Conservation (phyloP, 129 eudicot species). For the Gnaphalium uliginosum region DNA sequence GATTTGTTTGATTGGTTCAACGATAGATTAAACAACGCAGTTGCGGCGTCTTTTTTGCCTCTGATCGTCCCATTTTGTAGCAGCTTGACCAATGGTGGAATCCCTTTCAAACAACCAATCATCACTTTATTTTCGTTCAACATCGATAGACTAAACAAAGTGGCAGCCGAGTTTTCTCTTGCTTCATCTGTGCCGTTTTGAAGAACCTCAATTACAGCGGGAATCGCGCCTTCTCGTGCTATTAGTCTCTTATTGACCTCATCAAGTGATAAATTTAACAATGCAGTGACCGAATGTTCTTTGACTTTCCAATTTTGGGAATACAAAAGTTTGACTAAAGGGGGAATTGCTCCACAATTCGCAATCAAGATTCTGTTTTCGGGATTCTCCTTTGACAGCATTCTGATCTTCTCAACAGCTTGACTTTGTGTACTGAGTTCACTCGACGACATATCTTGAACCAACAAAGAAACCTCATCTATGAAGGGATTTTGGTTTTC, state of each 20-base stretch:
- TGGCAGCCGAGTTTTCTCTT: conserved; percentile 70
- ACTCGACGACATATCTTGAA: conserved; percentile 52
- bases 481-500: conserved; percentile 41
- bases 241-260: conserved; percentile 62
- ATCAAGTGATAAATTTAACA: conserved; percentile 63
- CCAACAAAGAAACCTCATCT: conserved; percentile 43
- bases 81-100: conserved; percentile 55
- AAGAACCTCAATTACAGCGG: conserved; percentile 58
- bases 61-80: conserved; percentile 48
- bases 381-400: conserved; percentile 68
- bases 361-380: conserved; percentile 46
- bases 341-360: conserved; percentile 19
- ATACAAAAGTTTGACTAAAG: conserved; percentile 28
- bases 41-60: conserved; percentile 72
- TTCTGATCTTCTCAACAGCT: conserved; percentile 54
- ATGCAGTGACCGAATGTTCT: conserved; percentile 63
- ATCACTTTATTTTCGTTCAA: conserved; percentile 67
- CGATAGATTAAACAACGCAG: conserved; percentile 64
- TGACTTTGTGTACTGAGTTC: conserved; percentile 40
- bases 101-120: conserved; percentile 55
- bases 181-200: conserved; percentile 61
- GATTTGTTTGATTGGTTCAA: conserved; percentile 52
- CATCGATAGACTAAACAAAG: conserved; percentile 67
- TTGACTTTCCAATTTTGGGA: conserved; percentile 42
- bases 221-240: conserved; percentile 62